Evolutionary conservation across 2,329 filamentous ascomycete species (phyloP).

Genomic region (Raffaelea arxii): DNA sequence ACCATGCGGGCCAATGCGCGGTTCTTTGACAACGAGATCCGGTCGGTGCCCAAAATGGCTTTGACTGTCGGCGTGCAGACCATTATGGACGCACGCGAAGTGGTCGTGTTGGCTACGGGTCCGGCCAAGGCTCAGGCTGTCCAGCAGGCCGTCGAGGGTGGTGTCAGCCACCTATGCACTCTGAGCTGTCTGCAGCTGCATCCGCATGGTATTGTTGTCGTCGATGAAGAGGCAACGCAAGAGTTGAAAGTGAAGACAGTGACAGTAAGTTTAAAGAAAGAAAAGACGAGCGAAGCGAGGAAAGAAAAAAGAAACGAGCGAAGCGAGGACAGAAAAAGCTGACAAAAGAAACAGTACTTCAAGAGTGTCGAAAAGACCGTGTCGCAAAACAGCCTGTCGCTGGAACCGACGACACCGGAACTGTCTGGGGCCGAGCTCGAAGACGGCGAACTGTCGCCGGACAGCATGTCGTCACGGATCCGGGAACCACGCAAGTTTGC

Average conservation of each 20-base stretch:
- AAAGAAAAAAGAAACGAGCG: too few species aligned
- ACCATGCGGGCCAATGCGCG: conserved; percentile 68
- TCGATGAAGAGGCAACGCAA: conserved; percentile 60
- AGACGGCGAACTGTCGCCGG: conserved; percentile 5
- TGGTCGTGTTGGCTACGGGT: conserved; percentile 64
- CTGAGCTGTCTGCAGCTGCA: conserved; percentile 64
- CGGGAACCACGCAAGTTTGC: too few species aligned
- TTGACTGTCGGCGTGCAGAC: conserved; percentile 49
- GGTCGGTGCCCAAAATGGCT: conserved; percentile 58
- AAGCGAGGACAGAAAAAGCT: too few species aligned
- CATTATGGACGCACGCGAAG: conserved; percentile 59
- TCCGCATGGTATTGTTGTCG: conserved; percentile 61
- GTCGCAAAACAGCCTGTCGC: background rate
- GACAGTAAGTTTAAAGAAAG: conserved; percentile 28
- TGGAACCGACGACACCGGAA: background rate
- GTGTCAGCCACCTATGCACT: conserved; percentile 73
- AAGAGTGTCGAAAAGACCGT: conserved; percentile 40
- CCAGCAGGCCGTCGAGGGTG: conserved; percentile 62
- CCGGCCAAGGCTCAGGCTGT: conserved; percentile 62
- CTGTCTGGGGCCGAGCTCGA: background rate
- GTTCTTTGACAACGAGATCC: conserved; percentile 57
- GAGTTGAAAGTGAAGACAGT: conserved; percentile 57
- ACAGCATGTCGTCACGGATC: conserved; percentile 10
- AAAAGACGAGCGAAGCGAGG: too few species aligned
- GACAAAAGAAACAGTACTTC: too few species aligned